phyloP scores from a whole-genome alignment of 139 green algal genomes.

The Coccomyxa sp. region DNA sequence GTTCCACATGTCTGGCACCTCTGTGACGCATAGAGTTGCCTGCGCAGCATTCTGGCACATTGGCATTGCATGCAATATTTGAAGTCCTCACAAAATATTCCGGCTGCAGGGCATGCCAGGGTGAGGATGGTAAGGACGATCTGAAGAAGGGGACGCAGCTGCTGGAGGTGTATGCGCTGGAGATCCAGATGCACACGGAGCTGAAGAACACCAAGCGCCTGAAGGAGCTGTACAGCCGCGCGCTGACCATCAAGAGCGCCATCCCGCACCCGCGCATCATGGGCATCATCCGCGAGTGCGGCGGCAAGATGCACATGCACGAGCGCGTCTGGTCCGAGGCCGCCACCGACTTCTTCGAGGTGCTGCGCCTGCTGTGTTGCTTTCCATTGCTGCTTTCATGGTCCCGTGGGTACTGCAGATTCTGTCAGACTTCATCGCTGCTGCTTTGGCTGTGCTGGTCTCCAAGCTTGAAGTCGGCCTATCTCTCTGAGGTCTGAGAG shows the following conservation, averaged over 20 bases:
- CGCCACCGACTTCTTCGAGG: slow-evolving; percentile 98
- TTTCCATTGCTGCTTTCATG: not conserved
- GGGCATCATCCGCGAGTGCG: slow-evolving; percentile 96
- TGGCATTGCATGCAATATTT: too few relatives aligned
- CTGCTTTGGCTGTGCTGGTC: too few relatives aligned
- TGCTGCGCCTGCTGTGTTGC: slow-evolving; percentile 4
- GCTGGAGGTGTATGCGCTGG: slow-evolving; percentile 95
- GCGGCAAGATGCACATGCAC: slow-evolving; percentile 98
- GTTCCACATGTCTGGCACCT: too few relatives aligned
- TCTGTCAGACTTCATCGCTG: too few relatives aligned
- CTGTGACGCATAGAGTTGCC: too few relatives aligned
- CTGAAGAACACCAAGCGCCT: slow-evolving; percentile 93
- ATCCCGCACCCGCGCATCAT: slow-evolving; percentile 98
- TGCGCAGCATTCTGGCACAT: not conserved
- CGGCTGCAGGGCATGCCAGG: slow-evolving; percentile 71
- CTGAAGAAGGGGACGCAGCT: slow-evolving; percentile 97
- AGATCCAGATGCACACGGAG: slow-evolving; percentile 95
- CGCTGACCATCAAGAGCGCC: slow-evolving; percentile 85
- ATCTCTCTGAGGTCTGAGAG: too few relatives aligned
- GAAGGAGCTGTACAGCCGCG: slow-evolving; percentile 76
- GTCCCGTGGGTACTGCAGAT: too few relatives aligned
- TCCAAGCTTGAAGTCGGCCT: too few relatives aligned
- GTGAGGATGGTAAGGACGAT: slow-evolving; percentile 86
- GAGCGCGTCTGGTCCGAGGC: slow-evolving; percentile 85
- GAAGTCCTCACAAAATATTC: too few relatives aligned